Evolutionary conservation across 441 rosid genomes (phyloP), one percentile per base, ranked within the genome.

Genomic region (Croton setiger): DNA sequence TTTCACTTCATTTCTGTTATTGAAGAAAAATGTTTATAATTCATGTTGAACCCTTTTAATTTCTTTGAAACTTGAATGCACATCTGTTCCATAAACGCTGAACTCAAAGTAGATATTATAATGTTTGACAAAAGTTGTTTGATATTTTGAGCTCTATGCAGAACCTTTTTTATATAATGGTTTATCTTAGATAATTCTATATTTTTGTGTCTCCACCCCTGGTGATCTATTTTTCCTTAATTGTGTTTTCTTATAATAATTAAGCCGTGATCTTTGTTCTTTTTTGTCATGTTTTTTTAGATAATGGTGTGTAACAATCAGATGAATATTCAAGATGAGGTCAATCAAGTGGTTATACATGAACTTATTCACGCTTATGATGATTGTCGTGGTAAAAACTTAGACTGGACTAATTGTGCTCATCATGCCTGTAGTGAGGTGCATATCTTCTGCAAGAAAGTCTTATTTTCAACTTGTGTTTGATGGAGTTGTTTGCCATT

Each of bases 371-470:
- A 90, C 75, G 97, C 97, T 33, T 92, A 85, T 68, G 98, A 92
- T 67, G 89, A 92, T 10, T 92, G 98, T n/a, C 91, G 92, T 9
- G 94, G 94, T 60, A 82, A 82, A 72, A 94, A 95, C 71, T 73
- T 95, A 80, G 89, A 92, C 71, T 95, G 98, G 97, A 21, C 80
- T 55, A 83, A 90, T 71, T 95, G 99, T 77, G 95, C 96, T 70
- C 99, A 95, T 72, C 98, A 94, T 86, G 97, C 98, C 66, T 94
- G 98, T 63, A 87, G 91, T 47, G 97, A 92, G 99, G 99, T 92
- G 43, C 8, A 37, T 37, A 37, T 37, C 43, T 37, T 37, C 7
- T 37, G 51, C 21, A 7, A 27, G 7, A 11, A 9, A 64, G 15
- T 57, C 51, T 36, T 51, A 17, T 41, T 60, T 71, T 15, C 21